Evolutionary conservation across 805 yeast species (phyloP).

Genomic region (Yamadazyma sp.): DNA sequence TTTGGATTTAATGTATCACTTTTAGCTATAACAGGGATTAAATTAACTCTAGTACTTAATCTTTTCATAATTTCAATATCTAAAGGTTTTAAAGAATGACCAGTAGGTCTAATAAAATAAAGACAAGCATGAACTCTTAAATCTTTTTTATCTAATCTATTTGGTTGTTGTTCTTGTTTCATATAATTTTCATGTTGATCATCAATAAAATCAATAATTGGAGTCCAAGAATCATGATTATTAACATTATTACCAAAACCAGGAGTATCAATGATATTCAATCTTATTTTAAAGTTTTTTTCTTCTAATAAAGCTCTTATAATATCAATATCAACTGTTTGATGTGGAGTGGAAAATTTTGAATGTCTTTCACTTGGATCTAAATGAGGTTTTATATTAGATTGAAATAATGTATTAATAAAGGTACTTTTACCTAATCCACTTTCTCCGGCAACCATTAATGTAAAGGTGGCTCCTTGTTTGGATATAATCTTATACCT

Average conservation of each 20-base stretch:
- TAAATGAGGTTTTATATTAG: conserved; percentile 59
- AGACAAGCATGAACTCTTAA: conserved; percentile 87
- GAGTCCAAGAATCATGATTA: conserved; percentile 82
- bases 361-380: conserved; percentile 54
- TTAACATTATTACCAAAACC: conserved; percentile 92
- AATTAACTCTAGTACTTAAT: conserved; percentile 73
- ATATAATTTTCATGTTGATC: conserved; percentile 85
- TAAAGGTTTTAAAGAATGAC: conserved; percentile 80
- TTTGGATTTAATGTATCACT: conserved; percentile 77
- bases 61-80: conserved; percentile 89
- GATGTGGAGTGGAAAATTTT: conserved; percentile 50
- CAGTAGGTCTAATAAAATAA: conserved; percentile 89
- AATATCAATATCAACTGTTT: conserved; percentile 77
- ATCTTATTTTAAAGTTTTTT: conserved; percentile 70
- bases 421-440: conserved; percentile 94
- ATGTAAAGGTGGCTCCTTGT: conserved; percentile 72
- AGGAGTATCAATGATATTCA: conserved; percentile 87
- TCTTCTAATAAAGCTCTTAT: conserved; percentile 81
- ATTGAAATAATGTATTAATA: conserved; percentile 79
- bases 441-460: conserved; percentile 88
- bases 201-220: conserved; percentile 83
- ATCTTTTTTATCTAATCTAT: conserved; percentile 63
- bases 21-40: conserved; percentile 87
- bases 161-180: conserved; percentile 94
- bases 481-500: conserved; percentile 75